Conservation (phyloP, 768 basidiomycete species). For the Boletus subparvulus region DNA sequence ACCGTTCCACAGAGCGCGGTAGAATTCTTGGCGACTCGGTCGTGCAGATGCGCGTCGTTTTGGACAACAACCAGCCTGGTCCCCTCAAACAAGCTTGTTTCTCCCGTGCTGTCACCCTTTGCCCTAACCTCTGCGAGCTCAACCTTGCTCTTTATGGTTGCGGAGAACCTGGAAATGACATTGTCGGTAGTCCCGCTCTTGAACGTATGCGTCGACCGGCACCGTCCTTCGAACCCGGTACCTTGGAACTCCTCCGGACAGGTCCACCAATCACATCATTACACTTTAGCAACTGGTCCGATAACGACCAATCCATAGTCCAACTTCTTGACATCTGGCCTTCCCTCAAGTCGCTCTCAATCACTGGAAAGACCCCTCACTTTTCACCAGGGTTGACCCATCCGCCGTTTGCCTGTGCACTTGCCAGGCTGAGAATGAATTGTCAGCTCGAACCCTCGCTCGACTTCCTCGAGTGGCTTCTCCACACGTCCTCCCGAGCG, state of each 20-base stretch:
- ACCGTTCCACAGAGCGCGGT: slow-evolving; percentile 47
- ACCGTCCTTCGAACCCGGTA: slow-evolving; percentile 53
- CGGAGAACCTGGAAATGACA: slow-evolving; percentile 49
- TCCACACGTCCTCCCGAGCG: slow-evolving; percentile 52
- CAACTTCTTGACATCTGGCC: slow-evolving; percentile 69
- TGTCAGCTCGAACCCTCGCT: slow-evolving; percentile 61
- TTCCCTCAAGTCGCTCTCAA: slow-evolving; percentile 51
- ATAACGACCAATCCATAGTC: slow-evolving; percentile 52
- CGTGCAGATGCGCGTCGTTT: slow-evolving; percentile 48
- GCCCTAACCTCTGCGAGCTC: slow-evolving; percentile 58
- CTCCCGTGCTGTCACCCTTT: slow-evolving; percentile 54
- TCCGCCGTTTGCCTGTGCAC: slow-evolving; percentile 44
- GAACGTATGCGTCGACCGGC: slow-evolving; percentile 50
- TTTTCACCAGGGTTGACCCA: slow-evolving; percentile 39
- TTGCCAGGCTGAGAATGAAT: slow-evolving; percentile 59
- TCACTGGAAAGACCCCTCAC: slow-evolving; percentile 58
- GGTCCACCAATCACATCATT: slow-evolving; percentile 55
- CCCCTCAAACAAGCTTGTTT: slow-evolving; percentile 56
- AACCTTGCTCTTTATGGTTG: slow-evolving; percentile 59
- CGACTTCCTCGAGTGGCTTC: slow-evolving; percentile 70
- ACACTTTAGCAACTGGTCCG: slow-evolving; percentile 71
- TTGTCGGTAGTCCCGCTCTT: slow-evolving; percentile 47
- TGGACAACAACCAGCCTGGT: slow-evolving; percentile 69
- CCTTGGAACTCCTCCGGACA: slow-evolving; percentile 49
- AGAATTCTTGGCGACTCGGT: slow-evolving; percentile 54